Base-by-base conservation (phyloP, 495 filamentous ascomycete genomes). In the Talaromyces borbonicus region DNA sequence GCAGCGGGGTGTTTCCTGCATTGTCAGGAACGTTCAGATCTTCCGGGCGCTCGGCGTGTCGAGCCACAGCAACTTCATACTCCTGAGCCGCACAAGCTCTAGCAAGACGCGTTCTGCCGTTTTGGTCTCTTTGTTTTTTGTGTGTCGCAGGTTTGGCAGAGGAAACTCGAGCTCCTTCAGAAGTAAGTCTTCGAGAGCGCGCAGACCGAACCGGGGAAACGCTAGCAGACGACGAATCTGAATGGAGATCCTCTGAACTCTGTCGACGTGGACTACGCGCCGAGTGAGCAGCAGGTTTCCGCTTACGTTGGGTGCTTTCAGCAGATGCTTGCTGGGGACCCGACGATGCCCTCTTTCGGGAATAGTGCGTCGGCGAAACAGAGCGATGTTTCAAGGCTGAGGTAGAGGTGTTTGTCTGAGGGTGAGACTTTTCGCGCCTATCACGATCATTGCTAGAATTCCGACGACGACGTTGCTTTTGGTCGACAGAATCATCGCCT, bases 1-100 rank as follows among this genome's bases (percentile, higher is more conserved):
- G 92, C 26, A 98, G 66, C 43, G 92, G 93, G 6, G 89, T 89
- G 58, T 97, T 96, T 18, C 85, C 86, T 9, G 90, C 93, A 62
- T 94, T 87, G 56, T 98, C 93, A 32, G 85, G 79, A 40, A 88
- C 74, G 59, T 97, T 85, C 42, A 97, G 66, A 63, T 95, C 86
- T 42, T 90, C 82, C 2, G 85, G 87, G 18, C 85, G 79, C 54
- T 90, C 84, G 4, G 79, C 69, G 25, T 87, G 69, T 46, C 83
- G 71, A 38, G 72, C 66, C 54, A 81, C 83, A 8, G 83, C 84
- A 8, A 63, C 65, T 11, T 90, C 84, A 43, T 83, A 68, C 54
- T 88, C 83, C 42, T 84, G 82, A 47, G 79, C 76, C 3, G 86
- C 84, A 56, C 85, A 88, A 20, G 87, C 89, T 50, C 85, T 75